Evolutionary conservation across 2,329 filamentous ascomycete genomes (phyloP).

Genomic region (Fusarium gaditjirri): DNA sequence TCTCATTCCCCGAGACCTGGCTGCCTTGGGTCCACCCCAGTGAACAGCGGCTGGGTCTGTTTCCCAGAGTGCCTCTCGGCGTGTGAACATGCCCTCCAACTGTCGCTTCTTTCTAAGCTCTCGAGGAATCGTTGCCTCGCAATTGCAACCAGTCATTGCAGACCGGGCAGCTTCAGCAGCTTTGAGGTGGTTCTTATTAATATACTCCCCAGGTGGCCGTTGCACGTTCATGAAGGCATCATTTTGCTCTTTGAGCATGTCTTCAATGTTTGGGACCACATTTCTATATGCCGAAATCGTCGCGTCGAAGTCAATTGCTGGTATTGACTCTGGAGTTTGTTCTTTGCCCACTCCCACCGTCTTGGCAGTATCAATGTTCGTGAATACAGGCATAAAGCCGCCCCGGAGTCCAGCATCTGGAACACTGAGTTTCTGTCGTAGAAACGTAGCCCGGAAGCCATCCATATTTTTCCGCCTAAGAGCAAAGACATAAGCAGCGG

Average conservation of each 20-base stretch:
- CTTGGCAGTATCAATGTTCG: no score
- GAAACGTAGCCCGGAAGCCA: no score
- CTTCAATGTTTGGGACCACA: not conserved
- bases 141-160: not conserved
- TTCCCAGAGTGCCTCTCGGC: not conserved
- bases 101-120: not conserved
- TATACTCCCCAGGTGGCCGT: not conserved
- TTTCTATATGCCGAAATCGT: not conserved
- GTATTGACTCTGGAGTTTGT: no score
- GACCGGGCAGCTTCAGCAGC: not conserved
- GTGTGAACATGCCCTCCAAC: no score
- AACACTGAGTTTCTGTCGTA: no score
- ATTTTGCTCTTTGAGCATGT: not conserved
- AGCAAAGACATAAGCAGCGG: no score
- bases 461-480: no score
- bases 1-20: no score
- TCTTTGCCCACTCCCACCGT: no score
- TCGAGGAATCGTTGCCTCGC: not conserved
- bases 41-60: not conserved
- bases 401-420: no score
- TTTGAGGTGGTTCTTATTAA: not conserved
- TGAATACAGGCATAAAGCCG: no score
- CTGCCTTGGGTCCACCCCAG: not conserved
- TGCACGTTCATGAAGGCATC: not conserved
- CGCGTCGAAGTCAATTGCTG: not conserved